A percentile compares a stretch with the other conserved stretches of the same genome.
Conservation (phyloP, 208 protist genomes). For the Wallacemonas rigidus region DNA sequence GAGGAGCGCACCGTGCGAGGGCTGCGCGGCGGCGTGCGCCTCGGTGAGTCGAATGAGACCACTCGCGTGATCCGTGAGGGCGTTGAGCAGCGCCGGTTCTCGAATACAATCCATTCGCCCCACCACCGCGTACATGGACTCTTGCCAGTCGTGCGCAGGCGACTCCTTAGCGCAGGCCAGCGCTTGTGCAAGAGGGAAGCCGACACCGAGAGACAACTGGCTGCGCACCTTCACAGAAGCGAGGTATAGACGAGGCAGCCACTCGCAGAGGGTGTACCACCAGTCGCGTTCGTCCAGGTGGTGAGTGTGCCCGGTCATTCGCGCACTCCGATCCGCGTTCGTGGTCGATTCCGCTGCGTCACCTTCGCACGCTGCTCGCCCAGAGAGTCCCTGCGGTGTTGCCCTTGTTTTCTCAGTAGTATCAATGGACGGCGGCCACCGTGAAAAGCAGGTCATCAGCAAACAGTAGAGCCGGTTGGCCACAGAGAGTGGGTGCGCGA, state of each 20-base stretch:
- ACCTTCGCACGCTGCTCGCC: not conserved
- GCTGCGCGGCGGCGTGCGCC: constrained; percentile 52
- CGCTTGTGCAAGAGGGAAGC: constrained; percentile 57
- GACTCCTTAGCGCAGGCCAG: constrained; percentile 49
- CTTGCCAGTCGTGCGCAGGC: constrained; percentile 39
- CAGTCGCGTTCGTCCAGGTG: constrained; percentile 5
- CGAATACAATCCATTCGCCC: constrained; percentile 61
- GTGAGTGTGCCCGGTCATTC: not conserved
- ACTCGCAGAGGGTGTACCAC: constrained; percentile 39
- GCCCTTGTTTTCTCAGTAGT: not conserved
- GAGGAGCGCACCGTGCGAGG: constrained; percentile 44
- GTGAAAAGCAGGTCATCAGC: constrained; percentile 19
- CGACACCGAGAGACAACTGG: constrained; percentile 49
- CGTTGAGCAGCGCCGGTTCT: constrained; percentile 4
- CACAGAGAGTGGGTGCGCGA: constrained; percentile 27
- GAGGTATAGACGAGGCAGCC: constrained; percentile 40
- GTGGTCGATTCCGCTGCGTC: too few relatives aligned
- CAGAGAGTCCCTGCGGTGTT: constrained; percentile 11
- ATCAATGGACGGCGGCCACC: not conserved
- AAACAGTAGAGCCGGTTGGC: constrained; percentile 29
- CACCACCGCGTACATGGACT: constrained; percentile 57
- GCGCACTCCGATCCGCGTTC: too few relatives aligned
- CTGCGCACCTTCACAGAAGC: constrained; percentile 33
- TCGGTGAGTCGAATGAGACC: constrained; percentile 65
- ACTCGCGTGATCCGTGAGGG: constrained; percentile 30